A percentile compares a stretch with the other conserved stretches of the same genome.
Evolutionary conservation across 108 stramenopile species (phyloP).

Genomic region (Discostella pseudostelligera): DNA sequence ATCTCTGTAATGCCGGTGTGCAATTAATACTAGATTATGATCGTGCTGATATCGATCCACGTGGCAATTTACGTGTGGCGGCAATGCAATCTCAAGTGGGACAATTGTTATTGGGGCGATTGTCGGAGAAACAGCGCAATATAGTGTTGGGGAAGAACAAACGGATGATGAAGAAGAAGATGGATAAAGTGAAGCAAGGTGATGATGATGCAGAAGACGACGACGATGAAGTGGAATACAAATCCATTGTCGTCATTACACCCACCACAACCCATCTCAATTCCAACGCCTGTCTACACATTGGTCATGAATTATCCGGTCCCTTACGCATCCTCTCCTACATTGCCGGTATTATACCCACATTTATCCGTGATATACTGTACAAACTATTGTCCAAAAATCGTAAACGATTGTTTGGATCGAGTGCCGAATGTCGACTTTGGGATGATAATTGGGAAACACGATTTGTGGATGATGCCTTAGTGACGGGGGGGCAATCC

Average conservation of each 20-base stretch:
- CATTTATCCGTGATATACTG: slow-evolving; percentile 51
- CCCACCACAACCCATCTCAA: slow-evolving; percentile 13
- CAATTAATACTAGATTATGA: slow-evolving; percentile 67
- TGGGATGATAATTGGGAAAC: slow-evolving; percentile 56
- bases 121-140: slow-evolving; percentile 2
- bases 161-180: neutral
- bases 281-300: slow-evolving; percentile 34
- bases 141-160: slow-evolving; percentile 7
- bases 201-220: neutral
- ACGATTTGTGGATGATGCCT: slow-evolving; percentile 46
- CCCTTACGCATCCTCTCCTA: slow-evolving; percentile 46
- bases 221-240: slow-evolving; percentile 23
- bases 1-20: slow-evolving; percentile 66
- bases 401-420: slow-evolving; percentile 55
- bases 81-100: slow-evolving; percentile 47
- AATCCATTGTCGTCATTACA: slow-evolving; percentile 40
- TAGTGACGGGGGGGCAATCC: slow-evolving; percentile 20
- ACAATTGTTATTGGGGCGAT: slow-evolving; percentile 18
- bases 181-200: neutral
- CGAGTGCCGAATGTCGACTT: slow-evolving; percentile 59
- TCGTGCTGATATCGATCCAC: slow-evolving; percentile 20
- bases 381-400: slow-evolving; percentile 56
- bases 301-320: slow-evolving; percentile 36
- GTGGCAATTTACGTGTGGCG: slow-evolving; percentile 46
- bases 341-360: slow-evolving; percentile 39